Base-by-base conservation (phyloP, 1,139 yeast species). In the Debaryomycetaceae sp. region DNA sequence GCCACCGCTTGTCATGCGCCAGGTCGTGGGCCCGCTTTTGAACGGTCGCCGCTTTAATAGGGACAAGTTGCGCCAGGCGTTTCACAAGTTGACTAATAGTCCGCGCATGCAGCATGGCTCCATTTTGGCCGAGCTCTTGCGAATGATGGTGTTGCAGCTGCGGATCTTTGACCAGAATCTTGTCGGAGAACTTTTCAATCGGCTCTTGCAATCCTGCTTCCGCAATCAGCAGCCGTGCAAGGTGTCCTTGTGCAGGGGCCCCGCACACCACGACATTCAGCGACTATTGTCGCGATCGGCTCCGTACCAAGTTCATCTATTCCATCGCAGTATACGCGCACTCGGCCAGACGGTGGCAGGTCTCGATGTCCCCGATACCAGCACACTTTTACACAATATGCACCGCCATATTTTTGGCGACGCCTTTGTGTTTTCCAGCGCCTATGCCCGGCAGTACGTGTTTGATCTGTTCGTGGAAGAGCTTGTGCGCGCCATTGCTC, bases 291-390 rank as follows among this genome's bases (percentile, higher is more conserved):
- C 27, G 13, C 27, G 34, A 16, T 37, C 46, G 13, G 37, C 39
- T 3, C 15, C 30, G 15, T 25, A 25, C 1, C 48, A 53, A 25
- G 46, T 36, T 22, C 45, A 44, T 3, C 38, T 37, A 18, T 51
- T 55, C 29, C 58, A 51, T 35, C 47, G 49, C 30, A 33, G 47
- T 3, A 30, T 59, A 5, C 36, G 61, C 23, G 45, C 56, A 4
- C 29, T 55, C 15, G 57, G 51, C 1, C 62, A 58, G 33, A 36
- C 53, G n/a, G 25, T 58, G 5, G 51, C 64, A 2, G 34, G 44
- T n/a, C 32, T 53, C 7, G 37, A 41, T 3, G 32, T 47, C 1
- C 32, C 35, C 1, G 37, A 43, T 15, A 31, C 43, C 2, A 41
- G 51, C 2, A 13, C 3, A 2, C 33, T 40, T 3, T 27, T 56